Evolutionary conservation across 2,329 filamentous ascomycete species (phyloP).

Genomic region (Xylaria sp.): DNA sequence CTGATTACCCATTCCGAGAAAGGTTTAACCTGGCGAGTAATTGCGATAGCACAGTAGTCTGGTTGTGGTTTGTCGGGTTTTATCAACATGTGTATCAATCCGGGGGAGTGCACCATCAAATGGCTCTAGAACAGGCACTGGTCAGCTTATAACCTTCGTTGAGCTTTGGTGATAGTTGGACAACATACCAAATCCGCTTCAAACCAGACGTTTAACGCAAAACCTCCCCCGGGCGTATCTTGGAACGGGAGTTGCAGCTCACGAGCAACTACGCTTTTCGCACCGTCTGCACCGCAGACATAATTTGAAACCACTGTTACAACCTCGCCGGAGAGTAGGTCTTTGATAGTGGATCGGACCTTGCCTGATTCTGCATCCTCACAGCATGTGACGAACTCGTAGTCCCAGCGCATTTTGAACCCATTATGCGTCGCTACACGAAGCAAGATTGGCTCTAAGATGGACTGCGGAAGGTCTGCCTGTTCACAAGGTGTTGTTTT

Average conservation of each 20-base stretch:
- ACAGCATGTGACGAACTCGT: conserved; percentile 29
- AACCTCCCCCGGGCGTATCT: conserved; percentile 21
- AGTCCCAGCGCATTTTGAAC: conserved; percentile 36
- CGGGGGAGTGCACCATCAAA: conserved; percentile 28
- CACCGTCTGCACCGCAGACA: conserved; percentile 35
- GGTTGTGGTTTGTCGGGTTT: conserved; percentile 31
- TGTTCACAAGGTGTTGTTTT: conserved; percentile 30
- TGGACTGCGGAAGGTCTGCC: conserved; percentile 35
- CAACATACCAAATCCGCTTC: conserved; percentile 31
- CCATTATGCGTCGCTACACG: conserved; percentile 33
- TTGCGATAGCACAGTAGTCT: conserved; percentile 32
- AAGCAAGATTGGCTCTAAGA: conserved; percentile 34
- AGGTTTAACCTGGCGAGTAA: conserved; percentile 31
- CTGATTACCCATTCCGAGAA: conserved; percentile 34
- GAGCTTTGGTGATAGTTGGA: background rate
- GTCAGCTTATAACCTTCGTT: conserved; percentile 5
- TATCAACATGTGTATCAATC: conserved; percentile 33
- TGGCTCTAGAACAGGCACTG: conserved; percentile 16
- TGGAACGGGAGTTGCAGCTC: conserved; percentile 31
- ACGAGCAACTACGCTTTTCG: conserved; percentile 32
- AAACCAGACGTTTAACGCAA: conserved; percentile 36
- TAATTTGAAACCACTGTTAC: conserved; percentile 31
- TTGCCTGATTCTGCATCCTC: conserved; percentile 27
- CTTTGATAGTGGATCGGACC: conserved; percentile 29
- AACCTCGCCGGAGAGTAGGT: conserved; percentile 25